Evolutionary conservation across 129 eudicot species (phyloP).

Genomic region (Flaveria trinervia): DNA sequence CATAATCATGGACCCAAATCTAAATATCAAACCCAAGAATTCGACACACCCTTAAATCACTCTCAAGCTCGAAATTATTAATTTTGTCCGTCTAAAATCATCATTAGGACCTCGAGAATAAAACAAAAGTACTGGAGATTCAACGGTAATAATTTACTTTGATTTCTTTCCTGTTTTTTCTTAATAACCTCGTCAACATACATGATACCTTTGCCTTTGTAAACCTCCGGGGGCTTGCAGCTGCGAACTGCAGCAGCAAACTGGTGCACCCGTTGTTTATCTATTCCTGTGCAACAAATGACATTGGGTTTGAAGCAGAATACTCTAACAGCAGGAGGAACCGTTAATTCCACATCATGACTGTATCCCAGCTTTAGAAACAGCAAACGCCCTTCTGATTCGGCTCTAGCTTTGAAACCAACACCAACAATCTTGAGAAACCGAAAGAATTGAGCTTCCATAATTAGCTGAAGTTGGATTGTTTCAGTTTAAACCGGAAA

Average conservation of each 20-base stretch:
- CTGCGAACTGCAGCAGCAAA: slow-evolving; percentile 48
- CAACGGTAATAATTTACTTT: slow-evolving; percentile 19
- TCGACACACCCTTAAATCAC: too few species aligned
- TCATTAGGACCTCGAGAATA: neutral
- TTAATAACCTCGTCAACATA: slow-evolving; percentile 46
- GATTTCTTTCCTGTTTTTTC: slow-evolving; percentile 48
- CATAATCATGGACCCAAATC: too few species aligned
- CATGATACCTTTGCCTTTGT: slow-evolving; percentile 54
- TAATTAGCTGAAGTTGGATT: neutral
- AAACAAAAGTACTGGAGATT: neutral
- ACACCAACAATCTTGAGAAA: slow-evolving; percentile 51
- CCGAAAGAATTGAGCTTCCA: slow-evolving; percentile 52
- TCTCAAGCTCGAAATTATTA: too few species aligned
- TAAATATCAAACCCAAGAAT: too few species aligned
- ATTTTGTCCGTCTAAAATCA: neutral
- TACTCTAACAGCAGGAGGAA: slow-evolving; percentile 47
- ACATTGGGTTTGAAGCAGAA: slow-evolving; percentile 47
- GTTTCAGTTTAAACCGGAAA: neutral
- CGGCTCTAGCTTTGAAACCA: slow-evolving; percentile 51
- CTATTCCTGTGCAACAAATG: slow-evolving; percentile 46
- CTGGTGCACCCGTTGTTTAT: slow-evolving; percentile 49
- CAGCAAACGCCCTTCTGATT: slow-evolving; percentile 47
- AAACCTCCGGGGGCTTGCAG: slow-evolving; percentile 47
- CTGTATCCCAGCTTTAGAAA: slow-evolving; percentile 45
- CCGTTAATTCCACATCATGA: slow-evolving; percentile 44